Conservation (phyloP, 2,329 filamentous ascomycete genomes). For the Fusarium oxysporum region DNA sequence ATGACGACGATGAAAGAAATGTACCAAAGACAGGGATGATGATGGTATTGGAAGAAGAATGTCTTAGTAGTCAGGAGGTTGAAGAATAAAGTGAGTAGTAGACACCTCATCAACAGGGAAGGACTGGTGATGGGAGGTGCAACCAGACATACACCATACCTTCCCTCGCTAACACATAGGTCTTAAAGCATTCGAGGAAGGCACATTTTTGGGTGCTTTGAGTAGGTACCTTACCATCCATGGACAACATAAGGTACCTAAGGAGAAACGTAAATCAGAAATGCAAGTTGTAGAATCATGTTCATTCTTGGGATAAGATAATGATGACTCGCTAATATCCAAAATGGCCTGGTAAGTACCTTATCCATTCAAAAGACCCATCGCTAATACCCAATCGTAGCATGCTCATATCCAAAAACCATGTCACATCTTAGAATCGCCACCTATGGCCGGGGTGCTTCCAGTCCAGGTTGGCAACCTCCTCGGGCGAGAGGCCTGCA, state of each 20-base stretch:
- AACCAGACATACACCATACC: not conserved
- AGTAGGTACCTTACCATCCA: not conserved
- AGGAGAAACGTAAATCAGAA: not conserved
- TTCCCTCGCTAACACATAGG: not conserved
- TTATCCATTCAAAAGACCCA: not conserved
- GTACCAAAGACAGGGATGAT: not conserved
- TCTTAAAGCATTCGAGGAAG: not conserved
- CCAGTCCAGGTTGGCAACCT: slow-evolving; percentile 74
- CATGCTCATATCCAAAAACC: not conserved
- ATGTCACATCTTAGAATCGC: slow-evolving; percentile 46
- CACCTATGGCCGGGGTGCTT: slow-evolving; percentile 75
- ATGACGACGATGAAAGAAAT: not conserved
- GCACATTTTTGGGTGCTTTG: not conserved
- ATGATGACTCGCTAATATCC: slow-evolving; percentile 10
- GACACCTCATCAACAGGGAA: not conserved
- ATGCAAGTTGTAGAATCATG: not conserved
- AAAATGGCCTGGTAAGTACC: not conserved
- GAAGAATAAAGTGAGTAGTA: not conserved
- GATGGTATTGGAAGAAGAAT: not conserved
- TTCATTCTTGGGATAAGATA: slow-evolving; percentile 11
- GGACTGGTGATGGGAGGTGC: not conserved
- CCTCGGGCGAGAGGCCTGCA: slow-evolving; percentile 63
- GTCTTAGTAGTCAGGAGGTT: not conserved
- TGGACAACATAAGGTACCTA: too few species aligned
- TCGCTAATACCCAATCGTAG: slow-evolving; percentile 13